Base-by-base conservation (phyloP, 1,284 basidiomycete species). In the Ustilago lituana region DNA sequence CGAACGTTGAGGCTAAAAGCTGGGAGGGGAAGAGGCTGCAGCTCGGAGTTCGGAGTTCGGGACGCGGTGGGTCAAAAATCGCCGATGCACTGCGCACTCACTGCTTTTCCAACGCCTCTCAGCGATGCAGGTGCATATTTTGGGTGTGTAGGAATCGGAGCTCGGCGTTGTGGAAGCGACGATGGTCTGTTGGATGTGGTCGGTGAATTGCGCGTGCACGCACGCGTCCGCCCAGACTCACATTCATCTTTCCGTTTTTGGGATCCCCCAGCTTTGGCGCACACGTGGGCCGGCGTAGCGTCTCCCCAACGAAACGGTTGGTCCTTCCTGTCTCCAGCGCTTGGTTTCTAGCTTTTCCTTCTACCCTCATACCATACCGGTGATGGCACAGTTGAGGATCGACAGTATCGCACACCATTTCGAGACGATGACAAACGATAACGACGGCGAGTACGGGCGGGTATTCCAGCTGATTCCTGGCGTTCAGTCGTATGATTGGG, bases 401-500 rank as follows among this genome's bases (percentile, higher is more conserved):
- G 26, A 31, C 1, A 46, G 17, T 10, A 45, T 54, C 14, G 8
- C 59, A 14, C 7, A 47, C n/a, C 52, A 63, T 32, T 32, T 55
- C 41, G 14, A 24, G 6, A 19, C 51, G n/a, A 31, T n/a, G n/a
- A n/a, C 49, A n/a, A 27, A 46, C 15, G 29, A 51, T 24, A 32
- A 41, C 22, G 33, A 14, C 12, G 15, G 9, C n/a, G n/a, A n/a
- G n/a, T n/a, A n/a, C n/a, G n/a, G 17, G 11, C 41, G 20, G 17
- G 64, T 74, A 5, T 74, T 79, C 29, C 77, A 62, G 41, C 44
- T 81, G n/a, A 61, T 78, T 15, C 79, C 79, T 0, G 77, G 77
- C 1, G 77, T 79, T 4, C 80, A 82, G 63, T 73, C 68, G 31
- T 82, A 82, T 46, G 80, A 82, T 26, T 82, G 80, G 80, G 80